These are phyloP conservation scores for Thelephora ganbajun DNA, from an alignment of 768 basidiomycete genomes.

Conservation along the genomic window DNA sequence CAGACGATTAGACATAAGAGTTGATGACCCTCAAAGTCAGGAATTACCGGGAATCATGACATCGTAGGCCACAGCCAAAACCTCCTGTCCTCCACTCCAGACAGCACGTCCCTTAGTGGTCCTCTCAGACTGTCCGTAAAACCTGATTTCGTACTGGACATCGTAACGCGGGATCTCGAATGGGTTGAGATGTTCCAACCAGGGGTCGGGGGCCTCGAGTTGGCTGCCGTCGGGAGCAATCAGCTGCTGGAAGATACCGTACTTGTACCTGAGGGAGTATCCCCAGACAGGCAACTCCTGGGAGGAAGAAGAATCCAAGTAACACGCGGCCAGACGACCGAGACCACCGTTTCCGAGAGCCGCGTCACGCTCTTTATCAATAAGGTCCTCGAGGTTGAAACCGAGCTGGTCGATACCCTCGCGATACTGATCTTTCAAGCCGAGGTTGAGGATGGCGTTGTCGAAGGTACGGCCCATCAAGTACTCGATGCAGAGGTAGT, in stretches of 20 bases:
- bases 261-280: constrained; percentile 85
- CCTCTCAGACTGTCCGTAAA: constrained; percentile 76
- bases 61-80: constrained; percentile 87
- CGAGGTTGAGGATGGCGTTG: constrained; percentile 78
- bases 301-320: constrained; percentile 84
- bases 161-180: constrained; percentile 85
- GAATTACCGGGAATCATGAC: constrained; percentile 60
- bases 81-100: constrained; percentile 89
- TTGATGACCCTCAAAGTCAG: too few species aligned
- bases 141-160: constrained; percentile 73
- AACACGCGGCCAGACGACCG: constrained; percentile 93
- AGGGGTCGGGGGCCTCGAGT: constrained; percentile 86
- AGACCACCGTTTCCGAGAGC: constrained; percentile 92
- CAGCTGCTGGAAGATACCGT: constrained; percentile 92
- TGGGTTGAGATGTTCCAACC: constrained; percentile 79
- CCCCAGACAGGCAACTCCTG: constrained; percentile 92
- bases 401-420: constrained; percentile 65
- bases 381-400: constrained; percentile 77
- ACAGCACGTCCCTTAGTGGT: constrained; percentile 44
- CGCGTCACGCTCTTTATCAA: constrained; percentile 86
- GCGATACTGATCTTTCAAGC: constrained; percentile 62
- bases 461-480: constrained; percentile 74
- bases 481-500: constrained; percentile 94
- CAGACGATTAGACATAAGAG: too few species aligned
- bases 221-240: constrained; percentile 74